Conservation (phyloP, 345 rosid genomes). For the Aegle marmelos region DNA sequence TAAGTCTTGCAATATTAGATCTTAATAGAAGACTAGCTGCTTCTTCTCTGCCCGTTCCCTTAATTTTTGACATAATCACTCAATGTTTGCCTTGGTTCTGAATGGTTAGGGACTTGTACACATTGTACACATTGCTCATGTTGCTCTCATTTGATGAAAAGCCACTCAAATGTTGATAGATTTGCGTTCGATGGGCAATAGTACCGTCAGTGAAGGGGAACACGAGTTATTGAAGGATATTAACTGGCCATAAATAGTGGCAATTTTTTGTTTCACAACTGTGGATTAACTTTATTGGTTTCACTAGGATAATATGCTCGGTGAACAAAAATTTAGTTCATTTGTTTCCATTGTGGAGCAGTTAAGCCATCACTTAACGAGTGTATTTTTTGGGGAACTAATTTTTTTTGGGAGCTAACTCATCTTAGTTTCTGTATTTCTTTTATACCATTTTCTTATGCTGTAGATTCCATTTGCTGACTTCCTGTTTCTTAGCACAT, state of each 20-base stretch:
- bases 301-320: background rate
- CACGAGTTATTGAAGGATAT: background rate
- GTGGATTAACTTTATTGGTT: background rate
- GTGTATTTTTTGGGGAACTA: background rate
- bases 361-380: background rate
- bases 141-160: background rate
- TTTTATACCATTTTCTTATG: background rate
- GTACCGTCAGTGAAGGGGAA: background rate
- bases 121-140: background rate
- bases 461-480: background rate
- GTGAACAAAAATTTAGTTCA: background rate
- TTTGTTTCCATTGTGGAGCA: background rate
- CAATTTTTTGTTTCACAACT: background rate
- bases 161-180: background rate
- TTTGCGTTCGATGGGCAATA: background rate
- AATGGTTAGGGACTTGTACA: background rate
- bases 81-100: background rate
- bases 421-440: background rate
- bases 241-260: background rate
- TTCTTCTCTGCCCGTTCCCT: background rate
- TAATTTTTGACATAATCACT: background rate
- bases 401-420: background rate
- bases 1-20: background rate
- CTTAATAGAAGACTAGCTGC: background rate
- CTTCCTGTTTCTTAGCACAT: background rate